Evolutionary conservation across 2,329 filamentous ascomycete genomes (phyloP), one percentile per base, ranked within the genome.

Genomic region (Colletotrichum horii): DNA sequence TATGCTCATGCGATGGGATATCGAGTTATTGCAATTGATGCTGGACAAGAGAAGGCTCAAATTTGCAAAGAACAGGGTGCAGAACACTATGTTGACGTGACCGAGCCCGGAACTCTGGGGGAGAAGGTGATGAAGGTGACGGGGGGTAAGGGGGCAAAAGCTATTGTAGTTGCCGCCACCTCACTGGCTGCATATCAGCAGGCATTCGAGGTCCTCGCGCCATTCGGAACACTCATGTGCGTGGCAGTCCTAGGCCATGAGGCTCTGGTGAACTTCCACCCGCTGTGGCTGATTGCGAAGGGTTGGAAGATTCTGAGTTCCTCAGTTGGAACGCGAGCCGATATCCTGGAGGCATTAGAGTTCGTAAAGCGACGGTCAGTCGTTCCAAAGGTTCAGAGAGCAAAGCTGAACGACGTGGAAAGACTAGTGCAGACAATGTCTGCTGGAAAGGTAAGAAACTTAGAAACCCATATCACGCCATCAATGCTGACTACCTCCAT

Each of bases 1-100:
- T 87, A 82, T 70, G 86, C 84, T 2, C 82, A 79, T 56, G 83
- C 85, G 1, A 87, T 87, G 85, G 86, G 86, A 2, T 84, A 83
- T 36, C 82, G 83, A 0, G 82, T 86, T 0, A 80, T 86, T 28
- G 85, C 84, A 8, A 77, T 87, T 19, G 85, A 88, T 55, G 80
- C 81, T 0, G 85, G 84, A 1, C 64, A 76, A 2, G 79, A 78
- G 1, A 84, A 83, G 73, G 79, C 80, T 14, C 48, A 79, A 8
- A 78, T 80, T 7, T 83, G 82, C n/a, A 69, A 80, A 8, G 78
- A 78, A 4, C 77, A 80, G n/a, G 84, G 84, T 19, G 85, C 84
- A 0, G 84, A 87, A 55, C 78, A 79, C 15, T 87, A 84, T 70
- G 78, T 87, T 8, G 86, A 87, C 38, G 81, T 81, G 64, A 75